Percentiles rank a stretch among this genome's conserved stretches.
phyloP scores from a whole-genome alignment of 202 grass and related monocot genomes.

The Carex sylvatica region DNA sequence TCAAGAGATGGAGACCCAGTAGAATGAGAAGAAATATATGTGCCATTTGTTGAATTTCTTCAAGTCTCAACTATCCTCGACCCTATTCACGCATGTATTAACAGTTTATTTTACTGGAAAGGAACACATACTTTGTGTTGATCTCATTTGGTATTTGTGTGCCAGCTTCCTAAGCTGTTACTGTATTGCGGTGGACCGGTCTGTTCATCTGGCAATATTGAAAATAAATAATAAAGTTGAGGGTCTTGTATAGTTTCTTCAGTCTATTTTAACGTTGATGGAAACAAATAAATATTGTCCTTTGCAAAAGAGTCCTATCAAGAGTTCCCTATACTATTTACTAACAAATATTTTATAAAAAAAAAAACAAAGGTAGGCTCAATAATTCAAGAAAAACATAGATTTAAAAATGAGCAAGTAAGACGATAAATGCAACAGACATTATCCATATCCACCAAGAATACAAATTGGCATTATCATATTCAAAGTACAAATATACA shows the following conservation, averaged over 20 bases:
- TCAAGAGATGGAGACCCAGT: conserved; percentile 16
- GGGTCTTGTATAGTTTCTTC: not conserved
- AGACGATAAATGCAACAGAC: no score
- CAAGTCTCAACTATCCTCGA: not conserved
- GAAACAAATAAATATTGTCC: no score
- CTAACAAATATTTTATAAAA: no score
- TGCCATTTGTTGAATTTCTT: conserved; percentile 18
- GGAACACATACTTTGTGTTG: not conserved
- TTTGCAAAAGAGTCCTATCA: no score
- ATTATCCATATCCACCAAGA: not conserved
- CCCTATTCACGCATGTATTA: not conserved
- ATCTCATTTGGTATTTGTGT: no score
- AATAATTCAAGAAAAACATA: no score
- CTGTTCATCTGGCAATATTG: not conserved
- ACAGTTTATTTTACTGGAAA: not conserved
- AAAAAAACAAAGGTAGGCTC: no score
- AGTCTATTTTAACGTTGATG: not conserved
- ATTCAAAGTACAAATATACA: not conserved
- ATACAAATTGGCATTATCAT: not conserved
- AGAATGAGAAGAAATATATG: not conserved
- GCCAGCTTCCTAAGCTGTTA: not conserved
- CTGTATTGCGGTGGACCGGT: not conserved
- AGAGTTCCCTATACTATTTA: no score
- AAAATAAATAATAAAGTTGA: not conserved
- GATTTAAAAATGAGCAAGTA: no score